Base-by-base conservation (phyloP, 2,329 filamentous ascomycete species). In the Monilinia laxa region DNA sequence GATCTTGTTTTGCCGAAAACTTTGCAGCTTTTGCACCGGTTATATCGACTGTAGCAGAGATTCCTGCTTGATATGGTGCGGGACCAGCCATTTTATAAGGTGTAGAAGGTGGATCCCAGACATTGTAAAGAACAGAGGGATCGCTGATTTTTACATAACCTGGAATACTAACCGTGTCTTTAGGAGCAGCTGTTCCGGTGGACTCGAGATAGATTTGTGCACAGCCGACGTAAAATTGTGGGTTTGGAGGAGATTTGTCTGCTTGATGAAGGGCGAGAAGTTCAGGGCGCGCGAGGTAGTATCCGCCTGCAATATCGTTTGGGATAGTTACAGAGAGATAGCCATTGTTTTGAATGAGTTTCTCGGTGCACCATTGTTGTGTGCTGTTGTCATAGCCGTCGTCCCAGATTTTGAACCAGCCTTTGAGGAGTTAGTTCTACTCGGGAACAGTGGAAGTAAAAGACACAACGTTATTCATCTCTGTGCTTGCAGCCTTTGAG, bases 381-480 rank as follows among this genome's bases (percentile, higher is more conserved):
- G 80, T 80, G 6, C 75, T 71, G 6, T 78, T 75, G 72, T 90
- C 82, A 77, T 90, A 91, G 56, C 87, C 88, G 62, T 88, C 83
- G 67, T 90, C 84, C 81, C 84, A 91, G 75, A 93, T 85, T 82
- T 92, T 92, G 82, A 93, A 90, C 90, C 90, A 93, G 51, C 28
- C 64, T 65, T 59, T 31, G 9, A 31, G 25, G 25, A 5, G 20
- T 65, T 52, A 65, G 35, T 7, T 18, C n/a, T 11, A 14, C 11
- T 10, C 1, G 31, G 31, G 31, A 35, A n/a, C 38, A 23, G 9
- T 1, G 14, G 1, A 23, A 23, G 16, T n/a, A 35, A 35, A 11
- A 49, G 12, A 49, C 4, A 28, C 40, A 42, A 2, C 1, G 1
- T n/a, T 16, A 23, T 23, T 20, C 38, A 58, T n/a, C 11, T 28